Base-by-base conservation (phyloP, 2,329 filamentous ascomycete genomes). In the Trichoderma simmonsii region DNA sequence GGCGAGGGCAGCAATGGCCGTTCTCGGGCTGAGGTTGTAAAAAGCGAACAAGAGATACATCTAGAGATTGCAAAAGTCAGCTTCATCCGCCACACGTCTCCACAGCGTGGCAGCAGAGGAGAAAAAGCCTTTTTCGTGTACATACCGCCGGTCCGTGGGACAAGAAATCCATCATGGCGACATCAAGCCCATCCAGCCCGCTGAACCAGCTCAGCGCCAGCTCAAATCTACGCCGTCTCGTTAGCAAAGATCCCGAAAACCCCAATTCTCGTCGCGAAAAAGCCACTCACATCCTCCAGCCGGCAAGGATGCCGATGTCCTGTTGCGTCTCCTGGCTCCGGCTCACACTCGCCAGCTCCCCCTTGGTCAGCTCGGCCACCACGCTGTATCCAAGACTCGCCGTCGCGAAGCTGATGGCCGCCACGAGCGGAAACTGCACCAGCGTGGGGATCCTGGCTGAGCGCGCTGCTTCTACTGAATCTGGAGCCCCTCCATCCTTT, bases 31-130 rank as follows among this genome's bases (percentile, higher is more conserved):
- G 75, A 97, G 86, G 43, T 85, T 82, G 86, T 97, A 97, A 84
- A 97, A 97, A 67, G 90, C 90, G 34, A 86, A 86, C 32, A 97
- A 85, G 57, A 98, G 89, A 78, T 92, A 93, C 74, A 92, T 89
- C 89, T 91, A 67, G 18, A 62, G 24, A 4, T 75, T n/a, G 75
- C 70, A 28, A 24, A 60, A 9, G 6, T 65, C 60, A 67, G 65
- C 14, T 28, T 18, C 14, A 24, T 56, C 56, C 59, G 36, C 28
- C 32, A 68, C 51, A 39, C 18, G 57, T 34, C 57, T 60, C 24
- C 30, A 48, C 30, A 57, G 24, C 21, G 63, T 8, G 21, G 36
- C 56, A 36, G 15, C 60, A 32, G 24, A 64, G 15, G 18, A 61
- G 43, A 6, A 12, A 64, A 12, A 6, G 30, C 24, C n/a, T 14